Conservation (phyloP, 2,329 filamentous ascomycete genomes). For the Neophaeococcomyces mojaviensis region DNA sequence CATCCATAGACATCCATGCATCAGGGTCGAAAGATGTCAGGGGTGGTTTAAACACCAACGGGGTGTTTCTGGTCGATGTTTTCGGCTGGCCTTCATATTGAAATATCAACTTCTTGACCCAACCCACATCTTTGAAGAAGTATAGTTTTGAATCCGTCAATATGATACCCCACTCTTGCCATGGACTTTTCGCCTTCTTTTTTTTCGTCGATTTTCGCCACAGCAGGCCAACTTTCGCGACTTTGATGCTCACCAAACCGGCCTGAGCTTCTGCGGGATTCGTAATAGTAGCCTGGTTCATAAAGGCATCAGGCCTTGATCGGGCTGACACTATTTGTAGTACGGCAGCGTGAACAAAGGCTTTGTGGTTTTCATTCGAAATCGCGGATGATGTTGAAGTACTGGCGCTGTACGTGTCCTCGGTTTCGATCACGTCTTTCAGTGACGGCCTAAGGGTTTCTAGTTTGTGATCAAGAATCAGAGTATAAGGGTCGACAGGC, state of each 20-base stretch:
- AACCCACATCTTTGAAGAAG: constrained; percentile 86
- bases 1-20: constrained; percentile 83
- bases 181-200: constrained; percentile 87
- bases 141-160: constrained; percentile 95
- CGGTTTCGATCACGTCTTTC: constrained; percentile 84
- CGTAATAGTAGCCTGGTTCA: constrained; percentile 73
- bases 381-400: constrained; percentile 71
- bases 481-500: constrained; percentile 86
- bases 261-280: constrained; percentile 83
- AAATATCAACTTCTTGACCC: constrained; percentile 84
- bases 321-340: constrained; percentile 91
- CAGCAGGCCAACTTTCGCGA: constrained; percentile 87
- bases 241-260: constrained; percentile 92
- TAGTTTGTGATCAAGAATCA: constrained; percentile 84
- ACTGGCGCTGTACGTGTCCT: constrained; percentile 84
- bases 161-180: constrained; percentile 98
- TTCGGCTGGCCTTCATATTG: constrained; percentile 80
- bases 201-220: constrained; percentile 95
- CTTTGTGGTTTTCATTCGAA: constrained; percentile 72
- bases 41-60: constrained; percentile 84
- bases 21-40: constrained; percentile 90
- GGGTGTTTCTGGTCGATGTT: constrained; percentile 64
- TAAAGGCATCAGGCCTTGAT: constrained; percentile 90
- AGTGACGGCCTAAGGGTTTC: constrained; percentile 75
- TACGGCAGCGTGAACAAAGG: constrained; percentile 84